Evolutionary conservation across 148 eudicot genomes (phyloP), one percentile per base, ranked within the genome.

Genomic region (Spergularia bocconei): DNA sequence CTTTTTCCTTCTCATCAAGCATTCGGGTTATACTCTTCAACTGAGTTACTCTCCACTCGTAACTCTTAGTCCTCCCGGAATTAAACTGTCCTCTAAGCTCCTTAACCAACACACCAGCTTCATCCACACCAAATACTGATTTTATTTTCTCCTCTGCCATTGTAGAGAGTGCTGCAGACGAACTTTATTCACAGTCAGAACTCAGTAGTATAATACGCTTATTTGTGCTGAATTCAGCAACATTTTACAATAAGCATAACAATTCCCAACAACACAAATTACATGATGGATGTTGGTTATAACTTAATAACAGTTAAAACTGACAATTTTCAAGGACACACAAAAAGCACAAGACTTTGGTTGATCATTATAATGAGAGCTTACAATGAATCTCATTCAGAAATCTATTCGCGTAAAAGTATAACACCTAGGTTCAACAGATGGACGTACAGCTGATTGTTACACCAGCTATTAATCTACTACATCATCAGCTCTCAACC

Each of bases 31-130:
- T 75, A 50, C 83, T 59, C 72, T 86, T 77, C 69, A 90, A 63
- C 52, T 90, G 94, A 25, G 81, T 50, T 15, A 77, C 64, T 81
- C 94, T 82, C 94, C 94, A 90, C 19, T 79, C 86, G 25, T 85
- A 86, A 23, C 82, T 85, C 82, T 66, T 88, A 0, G 91, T 90
- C 76, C 75, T 86, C 11, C 94, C 94, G 0, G 84, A 78, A 61
- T 74, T 58, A 58, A 80, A 90, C 57, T 77, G 75, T 33, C 70
- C 73, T 70, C 85, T 82, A 13, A 90, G 85, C 66, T 83, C 88
- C 76, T 85, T 85, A 17, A 90, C 87, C 65, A 88, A 58, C 39
- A 51, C 16, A 48, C 47, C 66, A 55, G 91, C 89, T 70, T 63
- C 67, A 8, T 75, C 69, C 56, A 3, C 65, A 77, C 84, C 88